These are phyloP conservation scores for Cylindrotheca fusiformis DNA, from an alignment of 108 stramenopile genomes.

Conservation along the genomic window DNA sequence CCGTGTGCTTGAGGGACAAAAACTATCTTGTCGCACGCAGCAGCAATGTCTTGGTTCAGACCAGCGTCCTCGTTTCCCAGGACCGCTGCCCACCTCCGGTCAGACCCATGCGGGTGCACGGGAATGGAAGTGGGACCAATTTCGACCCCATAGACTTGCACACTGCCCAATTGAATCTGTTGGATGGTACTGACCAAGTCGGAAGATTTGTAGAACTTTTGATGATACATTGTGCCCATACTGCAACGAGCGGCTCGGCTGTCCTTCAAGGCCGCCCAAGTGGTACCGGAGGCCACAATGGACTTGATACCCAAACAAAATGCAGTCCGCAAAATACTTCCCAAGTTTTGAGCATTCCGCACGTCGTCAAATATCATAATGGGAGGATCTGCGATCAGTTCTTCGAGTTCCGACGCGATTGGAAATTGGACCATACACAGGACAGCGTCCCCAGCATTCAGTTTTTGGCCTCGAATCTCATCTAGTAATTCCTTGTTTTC, in stretches of 20 bases:
- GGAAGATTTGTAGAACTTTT: constrained; percentile 9
- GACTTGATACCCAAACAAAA: constrained; percentile 29
- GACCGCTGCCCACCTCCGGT: constrained; percentile 18
- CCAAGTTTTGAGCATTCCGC: constrained; percentile 32
- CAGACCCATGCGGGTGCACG: constrained; percentile 4
- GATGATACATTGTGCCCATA: constrained; percentile 31
- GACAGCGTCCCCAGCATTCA: constrained; percentile 27
- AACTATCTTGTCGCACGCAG: constrained; percentile 16
- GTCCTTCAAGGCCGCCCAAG: constrained; percentile 24
- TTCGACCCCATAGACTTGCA: constrained; percentile 21
- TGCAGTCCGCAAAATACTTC: constrained; percentile 26
- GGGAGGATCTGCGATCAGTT: constrained; percentile 13
- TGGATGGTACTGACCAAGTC: constrained; percentile 1
- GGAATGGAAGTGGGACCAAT: constrained; percentile 8
- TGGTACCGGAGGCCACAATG: constrained; percentile 9
- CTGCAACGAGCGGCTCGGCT: constrained; percentile 30
- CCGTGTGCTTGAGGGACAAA: constrained; percentile 25
- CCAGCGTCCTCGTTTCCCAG: constrained; percentile 28
- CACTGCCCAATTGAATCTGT: neutral
- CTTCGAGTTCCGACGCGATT: constrained; percentile 11
- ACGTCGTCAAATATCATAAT: constrained; percentile 18
- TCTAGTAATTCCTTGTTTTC: constrained; percentile 7
- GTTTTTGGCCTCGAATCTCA: constrained; percentile 25
- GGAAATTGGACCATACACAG: constrained; percentile 27
- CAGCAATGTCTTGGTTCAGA: neutral